phyloP scores from a whole-genome alignment of 306 rosid species.

The Gastrolobium bilobum region DNA sequence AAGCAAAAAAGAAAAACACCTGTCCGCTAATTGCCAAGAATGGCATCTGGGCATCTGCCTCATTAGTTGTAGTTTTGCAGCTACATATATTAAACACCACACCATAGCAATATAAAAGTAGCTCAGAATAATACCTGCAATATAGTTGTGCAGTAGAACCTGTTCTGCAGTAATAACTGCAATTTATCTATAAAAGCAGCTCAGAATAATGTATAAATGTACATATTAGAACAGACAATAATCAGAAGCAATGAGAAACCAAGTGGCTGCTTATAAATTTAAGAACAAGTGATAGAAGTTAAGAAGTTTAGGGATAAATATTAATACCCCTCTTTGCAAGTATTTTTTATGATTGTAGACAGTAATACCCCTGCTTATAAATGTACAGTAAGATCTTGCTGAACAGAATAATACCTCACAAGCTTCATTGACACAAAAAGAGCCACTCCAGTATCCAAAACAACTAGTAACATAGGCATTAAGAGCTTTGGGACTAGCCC shows the following conservation, averaged over 20 bases:
- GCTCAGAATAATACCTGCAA: no score
- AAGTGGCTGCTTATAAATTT: conserved; percentile 40
- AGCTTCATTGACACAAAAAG: no score
- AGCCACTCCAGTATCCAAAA: no score
- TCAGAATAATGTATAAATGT: conserved; percentile 27
- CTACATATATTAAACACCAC: no score
- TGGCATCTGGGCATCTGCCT: no score
- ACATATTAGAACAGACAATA: conserved; percentile 1
- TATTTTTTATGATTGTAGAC: conserved; percentile 68
- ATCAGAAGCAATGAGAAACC: conserved; percentile 26
- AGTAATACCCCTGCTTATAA: no score
- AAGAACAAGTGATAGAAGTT: conserved; percentile 46
- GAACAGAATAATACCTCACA: conserved; percentile 67
- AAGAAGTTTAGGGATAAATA: conserved; percentile 63
- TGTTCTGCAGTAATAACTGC: conserved; percentile 83
- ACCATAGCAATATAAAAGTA: no score
- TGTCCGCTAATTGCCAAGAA: no score
- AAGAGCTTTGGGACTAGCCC: no score
- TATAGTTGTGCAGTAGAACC: conserved; percentile 70
- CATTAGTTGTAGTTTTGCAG: no score
- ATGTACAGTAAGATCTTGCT: no score
- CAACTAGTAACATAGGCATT: no score
- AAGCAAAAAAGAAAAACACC: background rate
- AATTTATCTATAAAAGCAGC: conserved; percentile 38
- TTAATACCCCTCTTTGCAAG: conserved; percentile 93